These are phyloP conservation scores for Pleurotus tuber-regium DNA, from an alignment of 768 basidiomycete species.

Conservation along the genomic window DNA sequence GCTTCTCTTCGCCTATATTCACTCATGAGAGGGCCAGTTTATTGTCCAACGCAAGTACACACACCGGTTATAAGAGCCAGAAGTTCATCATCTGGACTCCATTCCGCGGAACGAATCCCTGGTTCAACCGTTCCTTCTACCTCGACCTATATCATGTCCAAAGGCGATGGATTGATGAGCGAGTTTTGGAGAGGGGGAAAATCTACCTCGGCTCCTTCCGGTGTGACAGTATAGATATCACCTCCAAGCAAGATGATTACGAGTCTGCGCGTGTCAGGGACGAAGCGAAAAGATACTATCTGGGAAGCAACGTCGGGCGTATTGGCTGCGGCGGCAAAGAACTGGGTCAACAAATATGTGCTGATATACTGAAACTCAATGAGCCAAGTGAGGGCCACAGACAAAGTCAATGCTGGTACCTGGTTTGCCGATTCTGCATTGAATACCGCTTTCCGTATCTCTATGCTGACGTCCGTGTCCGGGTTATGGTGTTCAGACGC, in stretches of 20 bases:
- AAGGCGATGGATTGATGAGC: slow-evolving; percentile 19
- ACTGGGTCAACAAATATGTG: background rate
- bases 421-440: no score
- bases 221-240: slow-evolving; percentile 71
- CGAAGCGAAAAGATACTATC: slow-evolving; percentile 62
- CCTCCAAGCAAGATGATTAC: slow-evolving; percentile 71
- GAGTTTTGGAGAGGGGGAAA: background rate
- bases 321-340: background rate
- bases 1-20: slow-evolving; percentile 61
- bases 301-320: slow-evolving; percentile 31
- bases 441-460: slow-evolving; percentile 57
- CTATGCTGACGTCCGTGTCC: slow-evolving; percentile 54
- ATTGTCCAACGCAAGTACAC: slow-evolving; percentile 10
- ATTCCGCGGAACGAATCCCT: slow-evolving; percentile 78
- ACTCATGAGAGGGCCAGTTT: background rate
- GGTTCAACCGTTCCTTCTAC: slow-evolving; percentile 86
- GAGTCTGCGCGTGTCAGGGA: slow-evolving; percentile 70
- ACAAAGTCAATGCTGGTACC: no score
- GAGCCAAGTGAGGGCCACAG: no score
- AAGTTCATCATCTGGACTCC: slow-evolving; percentile 93
- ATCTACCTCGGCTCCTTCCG: slow-evolving; percentile 53
- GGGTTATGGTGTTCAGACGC: slow-evolving; percentile 46
- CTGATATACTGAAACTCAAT: background rate
- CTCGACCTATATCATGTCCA: slow-evolving; percentile 49
- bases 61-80: slow-evolving; percentile 78